Percentiles rank a stretch among this genome's conserved stretches.
Evolutionary conservation across 2,329 filamentous ascomycete genomes (phyloP).

Genomic region (Beauveria sp.): DNA sequence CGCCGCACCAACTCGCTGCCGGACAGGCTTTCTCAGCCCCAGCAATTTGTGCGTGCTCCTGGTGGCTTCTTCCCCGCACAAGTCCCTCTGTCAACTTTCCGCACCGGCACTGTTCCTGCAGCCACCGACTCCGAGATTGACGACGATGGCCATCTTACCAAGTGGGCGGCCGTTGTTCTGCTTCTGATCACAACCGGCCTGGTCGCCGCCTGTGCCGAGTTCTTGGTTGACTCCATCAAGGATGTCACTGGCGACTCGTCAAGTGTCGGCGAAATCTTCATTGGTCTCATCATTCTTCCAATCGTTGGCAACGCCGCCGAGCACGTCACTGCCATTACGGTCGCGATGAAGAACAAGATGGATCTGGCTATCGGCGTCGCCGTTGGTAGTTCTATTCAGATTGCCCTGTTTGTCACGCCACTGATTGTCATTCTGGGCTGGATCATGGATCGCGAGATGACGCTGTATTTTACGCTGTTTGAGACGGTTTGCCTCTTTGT

Average conservation of each 20-base stretch:
- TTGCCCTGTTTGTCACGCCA: slow-evolving; percentile 63
- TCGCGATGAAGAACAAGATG: slow-evolving; percentile 70
- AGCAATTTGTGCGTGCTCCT: slow-evolving; percentile 34
- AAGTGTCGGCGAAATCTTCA: slow-evolving; percentile 56
- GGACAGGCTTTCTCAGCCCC: slow-evolving; percentile 49
- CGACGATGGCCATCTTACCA: slow-evolving; percentile 43
- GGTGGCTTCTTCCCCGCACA: slow-evolving; percentile 43
- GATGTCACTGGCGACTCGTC: slow-evolving; percentile 47
- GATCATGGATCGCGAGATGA: slow-evolving; percentile 61
- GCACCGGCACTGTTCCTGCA: slow-evolving; percentile 21
- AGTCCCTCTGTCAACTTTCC: slow-evolving; percentile 32
- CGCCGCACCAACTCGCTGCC: slow-evolving; percentile 69
- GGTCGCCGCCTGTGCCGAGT: slow-evolving; percentile 62
- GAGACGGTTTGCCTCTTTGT: slow-evolving; percentile 84
- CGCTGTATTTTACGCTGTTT: slow-evolving; percentile 80
- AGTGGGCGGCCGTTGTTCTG: slow-evolving; percentile 51
- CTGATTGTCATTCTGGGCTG: slow-evolving; percentile 66
- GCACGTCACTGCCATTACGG: slow-evolving; percentile 63
- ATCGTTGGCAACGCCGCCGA: slow-evolving; percentile 69
- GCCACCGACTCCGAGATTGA: slow-evolving; percentile 24
- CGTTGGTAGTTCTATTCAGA: slow-evolving; percentile 64
- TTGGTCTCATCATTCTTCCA: slow-evolving; percentile 64
- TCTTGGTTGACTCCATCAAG: slow-evolving; percentile 61
- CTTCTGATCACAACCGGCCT: slow-evolving; percentile 57
- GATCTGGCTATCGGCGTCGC: slow-evolving; percentile 67